phyloP scores from a whole-genome alignment of 805 yeast genomes.

The Lipomyces mesembrius region DNA sequence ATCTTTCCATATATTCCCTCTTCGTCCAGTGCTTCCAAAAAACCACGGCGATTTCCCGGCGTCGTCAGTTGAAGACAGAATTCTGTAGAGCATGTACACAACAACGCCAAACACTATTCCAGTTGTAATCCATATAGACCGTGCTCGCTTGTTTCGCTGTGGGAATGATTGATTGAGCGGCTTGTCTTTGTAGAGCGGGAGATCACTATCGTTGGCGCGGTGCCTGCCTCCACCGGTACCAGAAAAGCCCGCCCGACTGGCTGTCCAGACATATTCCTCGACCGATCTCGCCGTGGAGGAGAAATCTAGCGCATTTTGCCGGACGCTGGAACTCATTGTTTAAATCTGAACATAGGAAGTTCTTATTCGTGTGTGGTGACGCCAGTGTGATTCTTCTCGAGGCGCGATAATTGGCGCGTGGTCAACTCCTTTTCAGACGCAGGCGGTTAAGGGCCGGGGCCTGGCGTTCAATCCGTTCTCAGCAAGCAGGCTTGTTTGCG shows the following conservation, averaged over 20 bases:
- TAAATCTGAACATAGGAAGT: neutral
- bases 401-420: neutral
- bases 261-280: slow-evolving; percentile 25
- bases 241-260: slow-evolving; percentile 3
- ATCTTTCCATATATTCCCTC: slow-evolving; percentile 26
- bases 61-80: neutral
- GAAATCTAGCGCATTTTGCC: slow-evolving; percentile 28
- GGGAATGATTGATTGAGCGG: slow-evolving; percentile 42
- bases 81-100: slow-evolving; percentile 1
- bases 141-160: neutral
- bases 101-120: neutral
- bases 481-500: too few species aligned
- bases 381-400: neutral
- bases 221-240: slow-evolving; percentile 3
- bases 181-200: slow-evolving; percentile 62
- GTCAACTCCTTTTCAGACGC: neutral
- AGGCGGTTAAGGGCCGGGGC: too few species aligned
- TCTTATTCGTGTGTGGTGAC: neutral
- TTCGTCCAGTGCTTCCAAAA: neutral
- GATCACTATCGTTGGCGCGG: slow-evolving; percentile 27
- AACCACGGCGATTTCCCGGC: neutral
- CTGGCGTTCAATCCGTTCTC: too few species aligned
- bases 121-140: neutral
- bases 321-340: slow-evolving; percentile 25
- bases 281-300: slow-evolving; percentile 21